Percentiles rank a stretch among this genome's conserved stretches.
Conservation (phyloP, 2,329 filamentous ascomycete genomes). For the Clonostachys sp. region DNA sequence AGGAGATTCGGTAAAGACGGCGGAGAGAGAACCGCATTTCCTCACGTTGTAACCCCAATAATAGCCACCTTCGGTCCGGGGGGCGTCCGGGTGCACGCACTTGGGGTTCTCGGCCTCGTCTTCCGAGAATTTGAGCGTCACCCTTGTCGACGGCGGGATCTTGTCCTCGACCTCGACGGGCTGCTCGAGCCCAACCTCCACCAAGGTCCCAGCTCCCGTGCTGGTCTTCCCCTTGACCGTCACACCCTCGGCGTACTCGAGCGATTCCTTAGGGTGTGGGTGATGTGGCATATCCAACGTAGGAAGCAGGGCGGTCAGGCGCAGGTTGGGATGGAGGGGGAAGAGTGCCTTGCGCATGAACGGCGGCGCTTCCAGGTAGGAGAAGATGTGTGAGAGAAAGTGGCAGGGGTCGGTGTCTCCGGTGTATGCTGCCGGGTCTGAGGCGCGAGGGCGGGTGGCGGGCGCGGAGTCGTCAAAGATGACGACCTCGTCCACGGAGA, state of each 20-base stretch:
- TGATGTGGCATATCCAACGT: slow-evolving; percentile 85
- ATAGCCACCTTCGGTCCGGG: slow-evolving; percentile 72
- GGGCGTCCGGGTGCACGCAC: slow-evolving; percentile 62
- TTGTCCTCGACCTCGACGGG: slow-evolving; percentile 51
- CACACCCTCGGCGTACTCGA: slow-evolving; percentile 75
- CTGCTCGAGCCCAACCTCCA: slow-evolving; percentile 53
- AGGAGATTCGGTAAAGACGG: slow-evolving; percentile 72
- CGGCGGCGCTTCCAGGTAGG: slow-evolving; percentile 79
- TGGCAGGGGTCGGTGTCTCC: slow-evolving; percentile 72
- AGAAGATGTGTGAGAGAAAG: slow-evolving; percentile 74
- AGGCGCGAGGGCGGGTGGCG: slow-evolving; percentile 40
- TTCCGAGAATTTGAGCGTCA: slow-evolving; percentile 65
- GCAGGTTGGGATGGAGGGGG: slow-evolving; percentile 72
- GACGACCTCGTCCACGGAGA: slow-evolving; percentile 79
- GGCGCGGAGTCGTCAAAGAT: slow-evolving; percentile 68
- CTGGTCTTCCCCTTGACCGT: slow-evolving; percentile 43
- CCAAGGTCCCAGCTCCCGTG: slow-evolving; percentile 42
- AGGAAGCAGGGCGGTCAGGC: slow-evolving; percentile 67
- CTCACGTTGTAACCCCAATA: slow-evolving; percentile 83
- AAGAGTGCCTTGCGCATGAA: slow-evolving; percentile 75
- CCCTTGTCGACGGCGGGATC: slow-evolving; percentile 66
- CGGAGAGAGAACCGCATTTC: slow-evolving; percentile 59
- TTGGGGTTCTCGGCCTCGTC: slow-evolving; percentile 40
- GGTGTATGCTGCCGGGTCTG: slow-evolving; percentile 45
- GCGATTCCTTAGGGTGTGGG: slow-evolving; percentile 70